A percentile compares a stretch with the other conserved stretches of the same genome.
Evolutionary conservation across 805 yeast genomes (phyloP).

Genomic region (Lipomyces sp.): DNA sequence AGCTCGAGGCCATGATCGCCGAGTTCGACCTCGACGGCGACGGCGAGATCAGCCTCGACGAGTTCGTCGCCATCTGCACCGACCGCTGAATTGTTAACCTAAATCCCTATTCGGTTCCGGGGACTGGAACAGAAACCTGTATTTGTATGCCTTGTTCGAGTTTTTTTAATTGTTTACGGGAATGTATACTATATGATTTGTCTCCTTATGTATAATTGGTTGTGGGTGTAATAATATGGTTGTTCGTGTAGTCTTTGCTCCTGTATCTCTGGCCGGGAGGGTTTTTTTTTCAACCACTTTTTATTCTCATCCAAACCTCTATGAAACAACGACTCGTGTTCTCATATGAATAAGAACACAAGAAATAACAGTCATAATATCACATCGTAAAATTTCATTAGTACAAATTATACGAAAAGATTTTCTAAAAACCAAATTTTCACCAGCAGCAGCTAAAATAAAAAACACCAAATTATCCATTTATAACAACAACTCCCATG

Average conservation of each 20-base stretch:
- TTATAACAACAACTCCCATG: background rate
- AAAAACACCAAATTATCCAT: background rate
- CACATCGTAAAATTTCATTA: background rate
- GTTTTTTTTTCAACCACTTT: constrained; percentile 14
- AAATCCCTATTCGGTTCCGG: background rate
- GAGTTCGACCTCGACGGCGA: constrained; percentile 96
- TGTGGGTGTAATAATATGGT: too few species aligned
- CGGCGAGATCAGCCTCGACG: constrained; percentile 89
- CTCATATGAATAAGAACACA: background rate
- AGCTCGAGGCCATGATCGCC: constrained; percentile 83
- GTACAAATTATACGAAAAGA: too few species aligned
- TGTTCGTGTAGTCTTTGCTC: too few species aligned
- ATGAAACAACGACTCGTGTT: too few species aligned
- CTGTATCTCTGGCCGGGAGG: too few species aligned
- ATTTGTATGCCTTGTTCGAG: background rate
- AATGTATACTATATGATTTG: too few species aligned
- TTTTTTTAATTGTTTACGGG: too few species aligned
- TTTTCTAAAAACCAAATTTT: too few species aligned
- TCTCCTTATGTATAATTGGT: background rate
- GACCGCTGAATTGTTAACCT: constrained; percentile 43
- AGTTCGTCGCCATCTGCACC: constrained; percentile 82
- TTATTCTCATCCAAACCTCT: constrained; percentile 4
- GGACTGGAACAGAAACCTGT: background rate
- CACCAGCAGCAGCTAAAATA: too few species aligned
- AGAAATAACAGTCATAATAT: background rate